Evolutionary conservation across 2,329 filamentous ascomycete species (phyloP), one percentile per base, ranked within the genome.

Genomic region (Fusarium virguliforme): DNA sequence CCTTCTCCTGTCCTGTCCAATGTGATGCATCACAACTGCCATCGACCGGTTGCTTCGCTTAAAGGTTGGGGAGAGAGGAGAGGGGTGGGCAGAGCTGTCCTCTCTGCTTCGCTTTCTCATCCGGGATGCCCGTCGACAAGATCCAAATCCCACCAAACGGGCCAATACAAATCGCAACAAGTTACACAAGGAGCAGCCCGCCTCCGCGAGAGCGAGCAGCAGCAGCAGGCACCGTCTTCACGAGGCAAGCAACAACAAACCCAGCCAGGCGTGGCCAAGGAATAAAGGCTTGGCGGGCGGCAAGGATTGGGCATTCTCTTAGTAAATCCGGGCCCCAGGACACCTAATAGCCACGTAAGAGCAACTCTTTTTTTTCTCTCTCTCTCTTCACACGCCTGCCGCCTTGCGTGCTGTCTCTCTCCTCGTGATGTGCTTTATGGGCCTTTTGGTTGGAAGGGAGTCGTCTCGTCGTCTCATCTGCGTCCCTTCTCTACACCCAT

Each of bases 341-440:
- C 69, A 74, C 67, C 58, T 73, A 71, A 74, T 61, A 71, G 68
- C 64, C 74, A 75, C 73, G 74, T 75, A 75, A 75, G 68, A 73
- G 69, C n/a, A 55, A 61, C 35, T 40, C 46, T 13, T 35, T 35
- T 18, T 18, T 18, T 18, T 18, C 18, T 18, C 18, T 18, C 18
- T 18, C 18, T 18, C 18, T 18, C 18, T 18, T 18, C 18, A 18
- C 18, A 18, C 18, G 18, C 18, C 18, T 18, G 18, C 18, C 18
- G 18, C 18, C 18, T 18, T 10, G 5, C 10, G 15, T 64, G 15
- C 4, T n/a, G 13, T 15, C 24, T 22, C 37, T 40, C 8, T 34
- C 24, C 26, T 13, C 24, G 35, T 30, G 46, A 37, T 32, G 26
- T 5, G 30, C 48, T 53, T 18, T 35, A 28, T 50, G 48, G 10